A percentile compares a stretch with the other conserved stretches of the same genome.
Conservation (phyloP, 2,329 filamentous ascomycete genomes). For the Diaporthe sp. region DNA sequence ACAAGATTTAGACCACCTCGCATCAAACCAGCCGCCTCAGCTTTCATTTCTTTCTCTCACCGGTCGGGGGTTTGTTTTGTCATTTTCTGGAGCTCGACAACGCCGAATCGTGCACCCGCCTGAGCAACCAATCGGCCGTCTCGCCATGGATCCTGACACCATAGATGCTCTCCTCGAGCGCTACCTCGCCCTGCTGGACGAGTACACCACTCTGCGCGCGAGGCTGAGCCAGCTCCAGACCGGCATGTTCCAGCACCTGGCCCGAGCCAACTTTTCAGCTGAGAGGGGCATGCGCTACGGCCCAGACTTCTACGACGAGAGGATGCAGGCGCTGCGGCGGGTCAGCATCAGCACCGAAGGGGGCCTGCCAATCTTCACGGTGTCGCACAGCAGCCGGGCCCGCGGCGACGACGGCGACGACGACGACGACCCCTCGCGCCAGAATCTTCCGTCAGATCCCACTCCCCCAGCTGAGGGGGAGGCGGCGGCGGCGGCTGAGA, state of each 20-base stretch:
- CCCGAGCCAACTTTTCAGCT: slow-evolving; percentile 83
- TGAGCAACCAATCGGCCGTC: slow-evolving; percentile 24
- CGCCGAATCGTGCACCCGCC: slow-evolving; percentile 3
- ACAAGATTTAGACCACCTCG: background rate
- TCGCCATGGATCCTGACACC: slow-evolving; percentile 49
- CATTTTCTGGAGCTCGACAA: background rate
- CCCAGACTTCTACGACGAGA: slow-evolving; percentile 78
- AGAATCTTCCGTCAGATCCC: background rate
- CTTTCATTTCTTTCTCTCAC: slow-evolving; percentile 5
- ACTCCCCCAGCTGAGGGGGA: background rate
- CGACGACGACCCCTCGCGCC: background rate
- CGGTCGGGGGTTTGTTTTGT: background rate
- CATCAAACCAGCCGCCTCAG: slow-evolving; percentile 4
- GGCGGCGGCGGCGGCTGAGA: slow-evolving; percentile 15
- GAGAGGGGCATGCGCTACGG: slow-evolving; percentile 75
- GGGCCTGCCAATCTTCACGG: slow-evolving; percentile 44
- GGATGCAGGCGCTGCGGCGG: slow-evolving; percentile 74
- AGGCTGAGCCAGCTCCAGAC: slow-evolving; percentile 68
- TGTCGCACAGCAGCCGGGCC: slow-evolving; percentile 36
- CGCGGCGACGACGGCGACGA: background rate
- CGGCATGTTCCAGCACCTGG: slow-evolving; percentile 70
- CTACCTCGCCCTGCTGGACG: slow-evolving; percentile 76
- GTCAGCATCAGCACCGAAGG: slow-evolving; percentile 51
- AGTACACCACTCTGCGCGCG: slow-evolving; percentile 73
- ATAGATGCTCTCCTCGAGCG: slow-evolving; percentile 75